Conservation (phyloP, 345 rosid species). For the Rhodamnia argentea region DNA sequence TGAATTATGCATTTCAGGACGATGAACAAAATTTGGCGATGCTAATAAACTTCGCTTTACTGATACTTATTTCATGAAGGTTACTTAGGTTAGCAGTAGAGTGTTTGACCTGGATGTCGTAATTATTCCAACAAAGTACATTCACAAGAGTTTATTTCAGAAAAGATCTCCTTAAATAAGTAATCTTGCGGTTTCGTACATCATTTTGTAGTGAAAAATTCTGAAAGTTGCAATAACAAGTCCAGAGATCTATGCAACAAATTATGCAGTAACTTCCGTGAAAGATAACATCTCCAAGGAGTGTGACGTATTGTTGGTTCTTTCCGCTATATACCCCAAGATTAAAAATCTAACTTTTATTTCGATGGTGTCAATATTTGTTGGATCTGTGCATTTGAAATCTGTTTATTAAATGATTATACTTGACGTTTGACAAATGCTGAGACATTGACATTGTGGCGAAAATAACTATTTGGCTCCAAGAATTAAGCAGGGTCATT, state of each 20-base stretch:
- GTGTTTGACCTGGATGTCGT: background rate
- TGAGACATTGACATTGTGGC: background rate
- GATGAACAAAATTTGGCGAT: background rate
- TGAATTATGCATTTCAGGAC: background rate
- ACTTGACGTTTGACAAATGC: background rate
- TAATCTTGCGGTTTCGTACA: background rate
- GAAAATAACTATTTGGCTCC: background rate
- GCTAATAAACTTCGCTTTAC: background rate
- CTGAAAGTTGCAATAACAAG: background rate
- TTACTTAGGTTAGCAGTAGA: background rate
- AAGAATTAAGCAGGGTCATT: background rate
- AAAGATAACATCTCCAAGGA: background rate
- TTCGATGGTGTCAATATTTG: background rate
- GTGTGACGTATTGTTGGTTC: background rate
- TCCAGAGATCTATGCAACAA: background rate
- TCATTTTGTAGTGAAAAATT: background rate
- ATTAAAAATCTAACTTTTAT: background rate
- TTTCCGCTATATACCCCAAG: background rate
- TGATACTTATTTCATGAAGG: background rate
- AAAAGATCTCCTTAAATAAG: background rate
- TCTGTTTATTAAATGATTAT: background rate
- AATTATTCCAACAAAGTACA: background rate
- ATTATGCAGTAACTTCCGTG: background rate
- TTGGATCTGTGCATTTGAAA: background rate
- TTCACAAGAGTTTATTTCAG: background rate